Conservation (phyloP, 371 early-diverging fungal genomes). For the Scutellospora calospora region DNA sequence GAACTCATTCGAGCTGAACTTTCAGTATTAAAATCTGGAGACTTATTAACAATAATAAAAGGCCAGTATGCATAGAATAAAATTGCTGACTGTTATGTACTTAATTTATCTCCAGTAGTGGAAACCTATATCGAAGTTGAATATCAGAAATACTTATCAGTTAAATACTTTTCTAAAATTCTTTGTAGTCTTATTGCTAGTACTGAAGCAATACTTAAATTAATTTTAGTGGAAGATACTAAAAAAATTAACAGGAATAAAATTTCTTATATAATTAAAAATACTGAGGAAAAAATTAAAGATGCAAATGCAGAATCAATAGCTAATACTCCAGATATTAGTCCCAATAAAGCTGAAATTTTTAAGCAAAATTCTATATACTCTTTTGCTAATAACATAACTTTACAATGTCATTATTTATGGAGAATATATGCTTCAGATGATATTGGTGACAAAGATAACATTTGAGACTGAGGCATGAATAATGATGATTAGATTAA, state of each 20-base stretch:
- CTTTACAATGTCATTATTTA: too few relatives aligned
- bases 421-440: too few relatives aligned
- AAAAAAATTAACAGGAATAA: constrained; percentile 24
- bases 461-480: too few relatives aligned
- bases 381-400: constrained; percentile 9
- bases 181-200: constrained; percentile 27
- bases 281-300: not conserved
- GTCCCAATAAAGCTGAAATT: constrained; percentile 12
- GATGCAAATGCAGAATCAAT: constrained; percentile 22
- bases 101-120: constrained; percentile 33
- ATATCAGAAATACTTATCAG: constrained; percentile 24
- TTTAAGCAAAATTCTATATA: constrained; percentile 3
- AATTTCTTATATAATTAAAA: too few relatives aligned
- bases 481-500: constrained; percentile 19
- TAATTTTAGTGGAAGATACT: constrained; percentile 28
- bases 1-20: constrained; percentile 23
- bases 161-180: constrained; percentile 23
- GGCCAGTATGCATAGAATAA: constrained; percentile 7
- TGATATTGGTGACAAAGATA: too few relatives aligned
- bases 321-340: constrained; percentile 18
- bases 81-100: constrained; percentile 1
- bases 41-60: constrained; percentile 4
- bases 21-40: not conserved
- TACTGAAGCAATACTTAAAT: constrained; percentile 23
- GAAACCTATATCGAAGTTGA: constrained; percentile 36